Evolutionary conservation across 306 rosid species (phyloP).

Genomic region (Acacia acuminata): DNA sequence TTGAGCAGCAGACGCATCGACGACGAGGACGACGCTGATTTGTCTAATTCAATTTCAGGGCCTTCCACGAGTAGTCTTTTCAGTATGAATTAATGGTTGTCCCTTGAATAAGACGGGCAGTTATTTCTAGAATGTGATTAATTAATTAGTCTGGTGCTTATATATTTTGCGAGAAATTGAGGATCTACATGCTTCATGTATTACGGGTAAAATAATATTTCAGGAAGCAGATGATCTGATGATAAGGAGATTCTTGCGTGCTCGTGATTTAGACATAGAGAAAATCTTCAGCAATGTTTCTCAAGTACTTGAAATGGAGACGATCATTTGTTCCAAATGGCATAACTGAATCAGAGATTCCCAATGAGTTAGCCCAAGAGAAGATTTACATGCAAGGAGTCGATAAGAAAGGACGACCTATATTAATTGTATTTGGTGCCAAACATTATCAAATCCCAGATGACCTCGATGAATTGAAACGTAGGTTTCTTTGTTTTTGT

Average conservation of each 20-base stretch:
- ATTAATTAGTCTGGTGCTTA: not conserved
- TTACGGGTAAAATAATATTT: not conserved
- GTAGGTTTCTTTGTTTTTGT: constrained; percentile 27
- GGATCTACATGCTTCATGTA: not conserved
- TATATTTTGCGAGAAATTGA: not conserved
- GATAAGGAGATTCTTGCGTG: constrained; percentile 60
- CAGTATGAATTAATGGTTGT: not conserved
- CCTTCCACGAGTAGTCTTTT: not conserved
- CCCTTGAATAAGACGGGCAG: not conserved
- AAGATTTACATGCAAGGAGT: constrained; percentile 54
- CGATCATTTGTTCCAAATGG: constrained; percentile 52
- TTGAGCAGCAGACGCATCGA: not conserved
- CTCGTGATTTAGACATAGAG: constrained; percentile 55
- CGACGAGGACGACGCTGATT: not conserved
- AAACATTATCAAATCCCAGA: constrained; percentile 55
- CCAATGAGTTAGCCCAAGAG: constrained; percentile 49
- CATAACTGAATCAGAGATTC: constrained; percentile 43
- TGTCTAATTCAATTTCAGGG: not conserved
- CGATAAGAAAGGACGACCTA: constrained; percentile 64
- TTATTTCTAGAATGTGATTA: not conserved
- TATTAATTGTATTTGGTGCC: constrained; percentile 47
- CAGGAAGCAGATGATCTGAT: constrained; percentile 63
- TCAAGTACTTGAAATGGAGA: constrained; percentile 65
- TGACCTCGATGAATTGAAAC: constrained; percentile 44
- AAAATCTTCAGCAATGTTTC: constrained; percentile 55